A percentile compares a stretch with the other conserved stretches of the same genome.
phyloP scores from a whole-genome alignment of 2,329 filamentous ascomycete species.

The Bisporella sp. region DNA sequence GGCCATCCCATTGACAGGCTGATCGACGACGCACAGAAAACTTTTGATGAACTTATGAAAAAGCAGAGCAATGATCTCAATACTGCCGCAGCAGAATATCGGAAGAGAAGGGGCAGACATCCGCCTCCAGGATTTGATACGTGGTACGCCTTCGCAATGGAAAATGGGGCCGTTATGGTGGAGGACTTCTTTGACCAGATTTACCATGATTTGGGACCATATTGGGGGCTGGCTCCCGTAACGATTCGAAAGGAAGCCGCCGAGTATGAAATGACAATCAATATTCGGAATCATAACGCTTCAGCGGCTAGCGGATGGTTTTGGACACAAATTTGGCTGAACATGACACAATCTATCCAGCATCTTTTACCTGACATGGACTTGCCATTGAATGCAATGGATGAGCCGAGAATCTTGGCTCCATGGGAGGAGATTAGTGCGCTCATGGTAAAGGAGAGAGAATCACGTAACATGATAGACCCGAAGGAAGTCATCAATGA shows the following conservation, averaged over 20 bases:
- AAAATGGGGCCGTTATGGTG: conserved; percentile 45
- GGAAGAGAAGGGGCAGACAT: conserved; percentile 48
- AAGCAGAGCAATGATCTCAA: conserved; percentile 37
- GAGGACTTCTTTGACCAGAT: conserved; percentile 55
- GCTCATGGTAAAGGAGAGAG: conserved; percentile 41
- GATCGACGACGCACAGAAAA: conserved; percentile 33
- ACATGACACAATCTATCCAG: conserved; percentile 35
- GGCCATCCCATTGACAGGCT: conserved; percentile 39
- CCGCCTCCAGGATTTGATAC: conserved; percentile 56
- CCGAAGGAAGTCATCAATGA: conserved; percentile 42
- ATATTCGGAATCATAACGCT: conserved; percentile 45
- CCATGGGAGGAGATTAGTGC: conserved; percentile 48
- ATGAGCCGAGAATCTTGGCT: conserved; percentile 55
- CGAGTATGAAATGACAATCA: conserved; percentile 56
- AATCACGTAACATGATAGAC: conserved; percentile 43
- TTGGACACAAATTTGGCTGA: conserved; percentile 34
- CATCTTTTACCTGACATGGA: conserved; percentile 55
- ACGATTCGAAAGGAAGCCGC: conserved; percentile 42
- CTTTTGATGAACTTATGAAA: conserved; percentile 32
- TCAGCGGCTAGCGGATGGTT: conserved; percentile 36
- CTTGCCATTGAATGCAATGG: conserved; percentile 58
- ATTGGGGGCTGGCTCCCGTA: conserved; percentile 38
- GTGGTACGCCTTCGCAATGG: conserved; percentile 48
- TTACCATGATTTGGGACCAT: conserved; percentile 42
- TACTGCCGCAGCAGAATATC: conserved; percentile 44